Percentiles rank a stretch among this genome's conserved stretches.
Evolutionary conservation across 2,329 filamentous ascomycete species (phyloP).

Genomic region (Fusarium transvaalense): DNA sequence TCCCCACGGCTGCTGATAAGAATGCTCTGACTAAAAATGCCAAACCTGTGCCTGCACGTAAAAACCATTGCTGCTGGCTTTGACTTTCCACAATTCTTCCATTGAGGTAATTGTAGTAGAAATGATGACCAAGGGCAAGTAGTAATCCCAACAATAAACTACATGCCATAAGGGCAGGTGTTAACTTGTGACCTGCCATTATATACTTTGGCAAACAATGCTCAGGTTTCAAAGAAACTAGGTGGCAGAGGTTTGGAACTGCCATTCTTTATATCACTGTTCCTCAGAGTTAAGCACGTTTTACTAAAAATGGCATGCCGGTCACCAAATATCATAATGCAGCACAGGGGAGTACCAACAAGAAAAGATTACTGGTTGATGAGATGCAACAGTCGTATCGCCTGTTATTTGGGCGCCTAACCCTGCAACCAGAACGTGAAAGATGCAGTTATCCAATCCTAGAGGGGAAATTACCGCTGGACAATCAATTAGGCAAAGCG

Average conservation of each 20-base stretch:
- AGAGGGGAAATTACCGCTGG: not conserved
- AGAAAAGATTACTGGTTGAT: accelerated
- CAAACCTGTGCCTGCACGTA: slow-evolving; percentile 16
- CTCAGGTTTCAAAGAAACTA: not conserved
- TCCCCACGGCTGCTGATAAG: slow-evolving; percentile 9
- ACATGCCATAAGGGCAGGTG: slow-evolving; percentile 2
- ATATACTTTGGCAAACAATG: not conserved
- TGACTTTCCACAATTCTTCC: not conserved
- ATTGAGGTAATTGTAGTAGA: slow-evolving; percentile 3
- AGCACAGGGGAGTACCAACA: not conserved
- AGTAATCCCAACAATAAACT: not conserved
- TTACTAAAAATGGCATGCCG: not conserved
- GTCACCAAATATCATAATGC: not conserved
- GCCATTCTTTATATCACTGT: not conserved
- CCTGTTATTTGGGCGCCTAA: not conserved
- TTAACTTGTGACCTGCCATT: not conserved
- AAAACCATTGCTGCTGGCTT: slow-evolving; percentile 26
- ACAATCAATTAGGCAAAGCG: too few relatives aligned
- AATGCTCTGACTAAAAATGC: slow-evolving; percentile 6
- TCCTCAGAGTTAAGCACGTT: not conserved
- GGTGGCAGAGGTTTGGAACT: not conserved
- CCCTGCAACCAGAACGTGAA: not conserved
- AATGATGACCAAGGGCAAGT: slow-evolving; percentile 15
- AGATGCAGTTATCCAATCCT: not conserved
- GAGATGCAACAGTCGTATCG: not conserved